Base-by-base conservation (phyloP, 2,329 filamentous ascomycete species). In the Sphaceloma murrayae region DNA sequence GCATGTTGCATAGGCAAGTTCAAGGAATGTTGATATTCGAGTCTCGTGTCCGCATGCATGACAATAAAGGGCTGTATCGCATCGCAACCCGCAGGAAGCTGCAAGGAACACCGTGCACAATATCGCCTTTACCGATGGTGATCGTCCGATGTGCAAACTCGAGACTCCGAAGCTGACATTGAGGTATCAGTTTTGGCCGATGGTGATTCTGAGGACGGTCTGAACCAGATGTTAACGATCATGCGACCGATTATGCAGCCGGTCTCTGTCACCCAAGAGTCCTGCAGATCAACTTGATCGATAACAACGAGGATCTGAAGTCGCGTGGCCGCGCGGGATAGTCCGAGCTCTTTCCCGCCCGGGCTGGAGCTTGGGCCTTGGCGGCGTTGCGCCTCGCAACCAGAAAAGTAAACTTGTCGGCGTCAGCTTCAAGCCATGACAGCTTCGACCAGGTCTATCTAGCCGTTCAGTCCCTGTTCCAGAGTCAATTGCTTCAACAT, bases 61-160 rank as follows among this genome's bases (percentile, higher is more conserved):
- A 40, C 36, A 40, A 40, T 40, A 30, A 29, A 10, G 36, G 30
- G 4, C 24, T 29, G 36, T 29, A 29, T 40, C 36, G 22, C 36
- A 40, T 40, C 36, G 36, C 36, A 40, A 40, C 36, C 36, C 36
- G 36, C 11, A 13, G 14, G 18, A 22, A 40, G 22, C 36, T 40
- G 36, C 36, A 40, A 40, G 36, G 36, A n/a, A 40, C 36, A 40
- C 36, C 36, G 36, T 40, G 36, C 36, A 40, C 36, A 14, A 18
- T 11, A 18, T 6, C 18, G 33, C 26, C 26, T 17, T 24, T n/a
- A 10, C 4, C 24, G 24, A 11, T 40, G 24, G 36, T 29, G 24
- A 5, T 29, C 14, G 36, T 30, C 34, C 10, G 21, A 11, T 3
- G 30, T 22, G 30, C 11, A 11, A 11, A 27, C 24, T 27, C 11